Evolutionary conservation across 2,329 filamentous ascomycete species (phyloP).

Genomic region (Talaromyces verruculosus): DNA sequence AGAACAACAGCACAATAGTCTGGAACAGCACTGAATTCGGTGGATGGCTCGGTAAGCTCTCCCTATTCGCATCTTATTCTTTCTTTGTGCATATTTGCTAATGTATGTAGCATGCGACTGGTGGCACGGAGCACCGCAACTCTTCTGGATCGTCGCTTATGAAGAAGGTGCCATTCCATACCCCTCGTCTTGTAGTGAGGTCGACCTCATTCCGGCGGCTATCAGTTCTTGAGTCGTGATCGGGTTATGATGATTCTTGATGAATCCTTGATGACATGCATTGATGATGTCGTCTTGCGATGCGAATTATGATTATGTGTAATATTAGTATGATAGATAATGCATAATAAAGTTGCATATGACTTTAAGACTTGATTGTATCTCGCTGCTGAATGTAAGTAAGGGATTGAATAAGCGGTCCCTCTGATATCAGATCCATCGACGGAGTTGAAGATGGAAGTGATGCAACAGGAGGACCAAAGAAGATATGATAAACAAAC

Average conservation of each 20-base stretch:
- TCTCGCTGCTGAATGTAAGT: not conserved
- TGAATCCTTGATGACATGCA: not conserved
- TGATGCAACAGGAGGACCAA: too few relatives aligned
- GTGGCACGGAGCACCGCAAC: slow-evolving; percentile 41
- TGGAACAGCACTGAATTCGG: slow-evolving; percentile 36
- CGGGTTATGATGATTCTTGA: slow-evolving; percentile 17
- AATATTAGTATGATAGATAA: not conserved
- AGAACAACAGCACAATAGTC: slow-evolving; percentile 28
- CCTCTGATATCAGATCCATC: not conserved
- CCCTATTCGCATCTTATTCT: not conserved
- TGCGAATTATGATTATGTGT: not conserved
- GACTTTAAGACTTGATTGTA: not conserved
- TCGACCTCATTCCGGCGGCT: slow-evolving; percentile 31
- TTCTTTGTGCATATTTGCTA: not conserved
- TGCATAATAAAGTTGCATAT: not conserved
- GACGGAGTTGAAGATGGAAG: too few relatives aligned
- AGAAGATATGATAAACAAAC: not conserved
- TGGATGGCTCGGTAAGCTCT: slow-evolving; percentile 41
- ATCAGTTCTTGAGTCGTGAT: slow-evolving; percentile 22
- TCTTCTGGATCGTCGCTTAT: slow-evolving; percentile 37
- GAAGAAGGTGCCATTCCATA: slow-evolving; percentile 26
- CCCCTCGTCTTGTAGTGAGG: slow-evolving; percentile 38
- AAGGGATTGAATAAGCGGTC: not conserved
- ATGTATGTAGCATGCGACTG: slow-evolving; percentile 39
- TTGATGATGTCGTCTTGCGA: not conserved